Base-by-base conservation (phyloP, 805 yeast genomes). In the Wilhelminamyces savonicus region DNA sequence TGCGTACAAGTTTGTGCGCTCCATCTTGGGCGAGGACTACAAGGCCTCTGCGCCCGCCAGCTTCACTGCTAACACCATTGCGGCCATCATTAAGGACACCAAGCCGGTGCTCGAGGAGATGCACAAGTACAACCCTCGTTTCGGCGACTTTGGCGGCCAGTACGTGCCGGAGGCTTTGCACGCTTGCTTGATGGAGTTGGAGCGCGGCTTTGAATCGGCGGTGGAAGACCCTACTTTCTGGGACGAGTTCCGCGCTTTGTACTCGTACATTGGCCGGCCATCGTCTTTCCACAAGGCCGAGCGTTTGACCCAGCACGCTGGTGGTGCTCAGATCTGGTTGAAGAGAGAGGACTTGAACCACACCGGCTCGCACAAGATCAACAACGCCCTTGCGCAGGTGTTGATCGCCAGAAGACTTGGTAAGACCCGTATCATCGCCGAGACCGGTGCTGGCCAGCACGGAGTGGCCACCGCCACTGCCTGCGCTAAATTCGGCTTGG, bases 61-160 rank as follows among this genome's bases (percentile, higher is more conserved):
- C 1, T 53, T 52, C 40, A 32, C 33, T 21, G 21, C 43, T 23
- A 29, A 37, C 8, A 44, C 48, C 27, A 29, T 27, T 3, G 29
- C 35, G 4, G 28, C 35, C 11, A 31, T 15, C 8, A n/a, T n/a
- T n/a, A 62, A 52, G 28, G 65, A 60, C 29, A 58, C 66, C 24
- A 42, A 50, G 10, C 56, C 63, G 11, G 43, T 59, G 7, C 60
- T 65, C 21, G 66, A 66, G 34, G 92, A 82, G 54, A 36, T 40
- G 4, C 92, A 82, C 51, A 72, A 75, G 39, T 82, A 73, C 52
- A 72, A 77, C 43, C 81, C 90, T 34, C 71, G 82, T 39, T 90
- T 90, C 48, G 99, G 97, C 50, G 87, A 78, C 28, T 94, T 86
- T 52, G 99, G 99, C 55, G 99, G 99, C 36, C 98, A 92, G 65